A percentile compares a stretch with the other conserved stretches of the same genome.
Conservation (phyloP, 2,329 filamentous ascomycete species). For the Penicillium sclerotiorum region DNA sequence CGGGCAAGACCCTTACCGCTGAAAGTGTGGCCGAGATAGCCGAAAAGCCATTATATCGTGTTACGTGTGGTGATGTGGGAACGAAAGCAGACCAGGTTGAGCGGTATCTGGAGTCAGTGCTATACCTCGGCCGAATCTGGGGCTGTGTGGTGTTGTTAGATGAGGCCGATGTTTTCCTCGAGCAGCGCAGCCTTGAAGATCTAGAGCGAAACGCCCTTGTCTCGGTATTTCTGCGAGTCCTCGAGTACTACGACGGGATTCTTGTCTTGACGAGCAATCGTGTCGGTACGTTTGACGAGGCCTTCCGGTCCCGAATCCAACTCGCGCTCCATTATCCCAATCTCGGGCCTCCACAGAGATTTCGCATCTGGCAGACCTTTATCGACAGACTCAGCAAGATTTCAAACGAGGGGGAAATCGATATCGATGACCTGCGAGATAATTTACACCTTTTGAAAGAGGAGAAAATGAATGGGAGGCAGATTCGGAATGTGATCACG, state of each 20-base stretch:
- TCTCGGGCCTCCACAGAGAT: not conserved
- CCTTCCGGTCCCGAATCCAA: constrained; percentile 1
- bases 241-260: constrained; percentile 6
- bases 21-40: constrained; percentile 64
- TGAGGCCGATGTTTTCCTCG: constrained; percentile 4
- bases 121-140: not conserved
- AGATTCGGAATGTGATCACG: constrained; percentile 3
- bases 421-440: not conserved
- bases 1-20: constrained; percentile 70
- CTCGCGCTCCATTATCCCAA: constrained; percentile 1
- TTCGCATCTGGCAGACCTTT: not conserved
- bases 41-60: constrained; percentile 15
- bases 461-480: not conserved
- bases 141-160: constrained; percentile 5
- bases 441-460: not conserved
- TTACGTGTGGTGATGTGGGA: constrained; percentile 7
- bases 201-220: constrained; percentile 1
- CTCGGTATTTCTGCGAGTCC: constrained; percentile 1
- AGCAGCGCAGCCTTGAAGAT: constrained; percentile 1
- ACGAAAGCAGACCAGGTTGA: constrained; percentile 2
- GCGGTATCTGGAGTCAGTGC: constrained; percentile 5
- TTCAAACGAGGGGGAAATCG: not conserved
- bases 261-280: constrained; percentile 2
- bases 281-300: constrained; percentile 5
- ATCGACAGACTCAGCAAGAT: not conserved